Conservation (phyloP, 106 monocot genomes). For the Gastrodia elata region DNA sequence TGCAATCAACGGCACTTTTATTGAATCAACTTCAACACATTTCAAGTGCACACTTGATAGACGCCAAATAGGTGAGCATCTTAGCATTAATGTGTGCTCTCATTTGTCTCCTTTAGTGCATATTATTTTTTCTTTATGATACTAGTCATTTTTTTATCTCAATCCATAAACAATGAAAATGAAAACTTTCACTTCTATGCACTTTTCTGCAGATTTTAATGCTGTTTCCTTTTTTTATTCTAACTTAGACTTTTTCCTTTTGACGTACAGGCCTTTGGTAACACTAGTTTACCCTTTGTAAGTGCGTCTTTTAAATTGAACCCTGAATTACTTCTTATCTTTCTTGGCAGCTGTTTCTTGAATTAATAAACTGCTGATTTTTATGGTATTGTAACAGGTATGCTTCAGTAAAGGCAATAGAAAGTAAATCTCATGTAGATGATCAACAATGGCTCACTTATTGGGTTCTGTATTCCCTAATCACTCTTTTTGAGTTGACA, state of each 20-base stretch:
- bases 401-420: slow-evolving; percentile 92
- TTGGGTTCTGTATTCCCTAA: slow-evolving; percentile 72
- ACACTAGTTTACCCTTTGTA: slow-evolving; percentile 91
- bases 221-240: not conserved
- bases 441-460: slow-evolving; percentile 99
- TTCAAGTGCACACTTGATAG: not conserved
- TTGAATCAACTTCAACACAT: no score
- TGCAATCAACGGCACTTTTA: no score
- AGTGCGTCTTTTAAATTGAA: slow-evolving; percentile 22
- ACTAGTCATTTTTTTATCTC: not conserved
- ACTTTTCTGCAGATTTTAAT: not conserved
- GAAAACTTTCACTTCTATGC: not conserved
- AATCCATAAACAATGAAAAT: not conserved
- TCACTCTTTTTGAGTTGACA: slow-evolving; percentile 67
- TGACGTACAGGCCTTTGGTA: slow-evolving; percentile 67
- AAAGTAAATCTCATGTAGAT: slow-evolving; percentile 77
- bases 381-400: slow-evolving; percentile 39
- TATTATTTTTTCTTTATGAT: not conserved
- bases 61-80: not conserved
- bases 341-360: not conserved
- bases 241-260: not conserved
- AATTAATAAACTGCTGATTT: slow-evolving; percentile 2
- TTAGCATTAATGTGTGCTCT: slow-evolving; percentile 1
- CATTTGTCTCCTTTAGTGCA: not conserved
- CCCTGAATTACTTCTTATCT: not conserved